Evolutionary conservation across 257 asterid species (phyloP).

Genomic region (Agastache rugosa): DNA sequence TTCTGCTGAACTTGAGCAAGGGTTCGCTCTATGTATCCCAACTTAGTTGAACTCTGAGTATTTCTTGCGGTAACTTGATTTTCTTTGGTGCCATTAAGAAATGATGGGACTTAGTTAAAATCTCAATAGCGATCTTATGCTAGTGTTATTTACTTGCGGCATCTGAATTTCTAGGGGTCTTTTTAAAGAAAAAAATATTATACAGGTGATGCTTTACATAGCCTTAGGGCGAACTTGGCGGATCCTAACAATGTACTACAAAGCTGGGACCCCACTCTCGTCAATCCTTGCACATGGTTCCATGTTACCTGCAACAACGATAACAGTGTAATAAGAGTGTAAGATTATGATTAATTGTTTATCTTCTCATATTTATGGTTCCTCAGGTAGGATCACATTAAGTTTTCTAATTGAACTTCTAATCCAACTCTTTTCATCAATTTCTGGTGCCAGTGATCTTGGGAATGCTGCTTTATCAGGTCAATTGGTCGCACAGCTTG

Average conservation of each 20-base stretch:
- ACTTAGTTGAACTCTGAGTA: slow-evolving; percentile 5
- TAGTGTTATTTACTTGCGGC: slow-evolving; percentile 12
- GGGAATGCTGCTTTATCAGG: slow-evolving; percentile 99
- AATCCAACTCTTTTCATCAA: slow-evolving; percentile 19
- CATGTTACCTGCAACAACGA: slow-evolving; percentile 99
- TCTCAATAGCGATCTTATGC: background rate
- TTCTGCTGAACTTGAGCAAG: background rate
- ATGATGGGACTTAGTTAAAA: background rate
- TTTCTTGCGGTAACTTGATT: background rate
- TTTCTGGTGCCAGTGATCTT: slow-evolving; percentile 67
- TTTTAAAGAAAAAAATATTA: background rate
- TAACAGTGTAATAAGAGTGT: slow-evolving; percentile 98
- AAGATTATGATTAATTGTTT: slow-evolving; percentile 41
- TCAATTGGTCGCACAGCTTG: slow-evolving; percentile 92
- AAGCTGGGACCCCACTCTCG: slow-evolving; percentile 99
- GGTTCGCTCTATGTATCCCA: slow-evolving; percentile 17
- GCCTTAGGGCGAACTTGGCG: slow-evolving; percentile 70
- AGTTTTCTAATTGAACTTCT: slow-evolving; percentile 18
- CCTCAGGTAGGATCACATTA: slow-evolving; percentile 10
- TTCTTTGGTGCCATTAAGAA: slow-evolving; percentile 15
- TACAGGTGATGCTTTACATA: slow-evolving; percentile 95
- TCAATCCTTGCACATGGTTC: slow-evolving; percentile 99
- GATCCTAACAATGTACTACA: slow-evolving; percentile 96
- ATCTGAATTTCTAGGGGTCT: slow-evolving; percentile 22
- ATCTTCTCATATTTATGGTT: slow-evolving; percentile 9